These are phyloP conservation scores for Colletotrichum sp. DNA, from an alignment of 2,329 filamentous ascomycete genomes.

Conservation along the genomic window DNA sequence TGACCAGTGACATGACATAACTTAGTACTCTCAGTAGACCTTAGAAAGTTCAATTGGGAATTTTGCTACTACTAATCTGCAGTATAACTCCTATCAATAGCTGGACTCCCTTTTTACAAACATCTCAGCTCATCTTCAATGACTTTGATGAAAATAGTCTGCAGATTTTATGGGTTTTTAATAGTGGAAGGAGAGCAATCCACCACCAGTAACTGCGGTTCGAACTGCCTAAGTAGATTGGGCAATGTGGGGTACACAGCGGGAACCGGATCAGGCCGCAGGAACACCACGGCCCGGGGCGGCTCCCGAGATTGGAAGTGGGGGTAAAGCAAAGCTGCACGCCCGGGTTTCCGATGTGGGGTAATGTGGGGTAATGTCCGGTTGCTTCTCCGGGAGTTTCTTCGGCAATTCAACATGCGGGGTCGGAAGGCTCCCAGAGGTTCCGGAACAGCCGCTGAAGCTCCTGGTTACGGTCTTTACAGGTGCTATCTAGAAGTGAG, in stretches of 20 bases:
- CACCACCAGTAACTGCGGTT: background rate
- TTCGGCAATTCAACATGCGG: background rate
- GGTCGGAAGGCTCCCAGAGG: background rate
- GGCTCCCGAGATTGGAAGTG: background rate
- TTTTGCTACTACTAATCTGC: background rate
- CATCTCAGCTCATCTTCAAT: background rate
- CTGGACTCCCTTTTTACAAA: background rate
- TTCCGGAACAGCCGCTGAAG: background rate
- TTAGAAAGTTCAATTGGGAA: background rate
- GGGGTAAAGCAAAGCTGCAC: background rate
- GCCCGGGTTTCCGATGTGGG: background rate
- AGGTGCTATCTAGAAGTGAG: background rate
- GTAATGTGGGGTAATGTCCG: background rate
- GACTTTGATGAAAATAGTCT: background rate
- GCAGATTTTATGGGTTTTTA: background rate
- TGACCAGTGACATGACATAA: background rate
- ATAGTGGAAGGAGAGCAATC: background rate
- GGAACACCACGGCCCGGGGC: background rate
- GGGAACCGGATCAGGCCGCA: background rate
- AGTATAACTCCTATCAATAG: background rate
- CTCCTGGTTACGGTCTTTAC: background rate
- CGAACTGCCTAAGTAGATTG: background rate
- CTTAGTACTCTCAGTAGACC: background rate
- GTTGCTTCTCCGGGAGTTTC: background rate
- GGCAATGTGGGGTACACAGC: background rate